Evolutionary conservation across 2,329 filamentous ascomycete species (phyloP), one percentile per base, ranked within the genome.

Genomic region (Lachnellula suecica): DNA sequence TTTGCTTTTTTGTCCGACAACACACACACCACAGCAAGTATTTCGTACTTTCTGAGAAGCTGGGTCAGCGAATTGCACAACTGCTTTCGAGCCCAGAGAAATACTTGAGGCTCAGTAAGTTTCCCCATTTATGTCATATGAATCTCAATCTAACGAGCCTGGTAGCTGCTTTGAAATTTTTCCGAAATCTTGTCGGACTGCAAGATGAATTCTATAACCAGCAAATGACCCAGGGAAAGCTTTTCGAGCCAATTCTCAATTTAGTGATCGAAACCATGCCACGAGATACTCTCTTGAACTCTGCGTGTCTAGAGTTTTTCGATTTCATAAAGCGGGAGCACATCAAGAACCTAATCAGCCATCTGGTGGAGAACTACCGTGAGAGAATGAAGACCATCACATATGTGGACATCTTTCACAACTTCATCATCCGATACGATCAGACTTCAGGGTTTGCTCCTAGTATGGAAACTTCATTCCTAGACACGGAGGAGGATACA

Each of bases 161-260:
- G 22, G 4, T 52, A 92, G 89, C 91, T 63, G 90, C 92, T 5
- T 81, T 99, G 60, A 94, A 96, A 68, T 97, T 96, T 73, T 93
- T 97, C 74, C 88, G 93, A 29, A 89, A 89, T 41, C 82, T 96
- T 55, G 81, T 97, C 52, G 85, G 85, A 42, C 79, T 96, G 34
- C 87, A 94, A 65, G 93, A 97, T 67, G 91, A 95, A 49, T 96
- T 94, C 62, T 96, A 97, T 68, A 86, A 91, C 64, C 87, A 86
- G 49, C 87, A 96, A 62, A 82, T 97, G 62, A 88, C 87, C 23
- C 84, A 91, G 60, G 88, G 92, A 67, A 83, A 86, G 54, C 83
- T 94, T 0, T 85, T 97, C 53, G 89, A 88, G 37, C 88, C 91
- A 1, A 89, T 97, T 29, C 76, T 99, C 13, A 84, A 94, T 60